phyloP scores from a whole-genome alignment of 75 land plant genomes.

The Cunninghamia lanceolata region DNA sequence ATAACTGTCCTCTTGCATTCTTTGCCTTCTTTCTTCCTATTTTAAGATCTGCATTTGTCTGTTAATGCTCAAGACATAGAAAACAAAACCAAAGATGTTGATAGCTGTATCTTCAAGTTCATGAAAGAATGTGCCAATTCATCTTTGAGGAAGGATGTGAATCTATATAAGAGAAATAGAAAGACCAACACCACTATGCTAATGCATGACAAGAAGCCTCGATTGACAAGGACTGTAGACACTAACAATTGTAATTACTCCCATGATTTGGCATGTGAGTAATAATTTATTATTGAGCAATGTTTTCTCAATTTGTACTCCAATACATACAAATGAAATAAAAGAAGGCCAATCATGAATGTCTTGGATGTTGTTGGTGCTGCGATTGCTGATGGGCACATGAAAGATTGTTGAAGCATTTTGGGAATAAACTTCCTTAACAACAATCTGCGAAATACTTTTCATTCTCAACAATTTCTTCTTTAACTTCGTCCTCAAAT shows the following conservation, averaged over 20 bases:
- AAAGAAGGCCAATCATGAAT: too few relatives aligned
- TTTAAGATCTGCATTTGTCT: neutral
- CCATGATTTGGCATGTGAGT: too few relatives aligned
- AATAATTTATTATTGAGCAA: too few relatives aligned
- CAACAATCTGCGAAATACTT: too few relatives aligned
- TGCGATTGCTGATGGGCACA: too few relatives aligned
- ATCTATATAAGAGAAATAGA: neutral
- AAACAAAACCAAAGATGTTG: neutral
- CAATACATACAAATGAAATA: too few relatives aligned
- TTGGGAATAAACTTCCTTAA: too few relatives aligned
- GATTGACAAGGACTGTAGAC: neutral
- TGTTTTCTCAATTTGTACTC: too few relatives aligned
- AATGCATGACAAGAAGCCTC: neutral
- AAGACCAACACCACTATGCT: neutral
- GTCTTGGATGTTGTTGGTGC: too few relatives aligned
- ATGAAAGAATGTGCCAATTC: neutral
- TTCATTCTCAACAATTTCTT: too few relatives aligned
- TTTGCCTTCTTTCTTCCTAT: neutral
- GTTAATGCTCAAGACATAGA: neutral
- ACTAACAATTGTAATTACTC: neutral
- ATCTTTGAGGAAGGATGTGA: neutral
- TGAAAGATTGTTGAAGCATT: too few relatives aligned
- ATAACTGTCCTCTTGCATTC: neutral
- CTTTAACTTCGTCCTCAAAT: too few relatives aligned
- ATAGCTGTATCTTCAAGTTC: neutral